phyloP scores from a whole-genome alignment of 106 monocot genomes.

The Xerophyta viscosa region DNA sequence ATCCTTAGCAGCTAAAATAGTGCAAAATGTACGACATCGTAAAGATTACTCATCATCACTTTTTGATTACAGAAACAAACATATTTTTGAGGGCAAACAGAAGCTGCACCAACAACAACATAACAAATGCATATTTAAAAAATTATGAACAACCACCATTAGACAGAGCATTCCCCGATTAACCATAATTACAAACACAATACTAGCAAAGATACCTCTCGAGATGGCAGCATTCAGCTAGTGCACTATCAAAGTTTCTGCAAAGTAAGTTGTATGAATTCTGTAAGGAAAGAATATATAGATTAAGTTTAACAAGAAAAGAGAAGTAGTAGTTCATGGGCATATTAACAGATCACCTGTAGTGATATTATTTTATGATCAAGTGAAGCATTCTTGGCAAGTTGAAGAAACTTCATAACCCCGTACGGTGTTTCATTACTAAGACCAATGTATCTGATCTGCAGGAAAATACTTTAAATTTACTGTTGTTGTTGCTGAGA shows the following conservation, averaged over 20 bases:
- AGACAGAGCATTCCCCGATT: neutral
- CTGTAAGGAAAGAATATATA: constrained; percentile 20
- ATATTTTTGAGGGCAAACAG: too few species aligned
- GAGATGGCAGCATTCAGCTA: constrained; percentile 98
- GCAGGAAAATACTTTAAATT: constrained; percentile 6
- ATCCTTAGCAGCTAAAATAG: too few species aligned
- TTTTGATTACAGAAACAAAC: too few species aligned
- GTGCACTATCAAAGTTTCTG: constrained; percentile 78
- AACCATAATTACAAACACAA: too few species aligned
- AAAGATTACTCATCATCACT: too few species aligned
- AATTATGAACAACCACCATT: too few species aligned
- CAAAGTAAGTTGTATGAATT: constrained; percentile 86
- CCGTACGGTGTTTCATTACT: constrained; percentile 98
- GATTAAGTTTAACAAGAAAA: too few species aligned
- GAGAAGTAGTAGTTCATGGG: too few species aligned
- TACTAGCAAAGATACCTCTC: constrained; percentile 87
- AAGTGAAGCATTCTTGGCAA: constrained; percentile 28
- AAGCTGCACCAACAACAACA: too few species aligned
- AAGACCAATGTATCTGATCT: constrained; percentile 90
- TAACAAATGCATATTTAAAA: too few species aligned
- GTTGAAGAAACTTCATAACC: constrained; percentile 85
- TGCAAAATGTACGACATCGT: too few species aligned
- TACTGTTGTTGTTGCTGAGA: neutral
- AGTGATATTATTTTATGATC: constrained; percentile 50
- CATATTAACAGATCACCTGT: constrained; percentile 31